A percentile compares a stretch with the other conserved stretches of the same genome.
Evolutionary conservation across 441 rosid species (phyloP).

Genomic region (Populus tomentosa): DNA sequence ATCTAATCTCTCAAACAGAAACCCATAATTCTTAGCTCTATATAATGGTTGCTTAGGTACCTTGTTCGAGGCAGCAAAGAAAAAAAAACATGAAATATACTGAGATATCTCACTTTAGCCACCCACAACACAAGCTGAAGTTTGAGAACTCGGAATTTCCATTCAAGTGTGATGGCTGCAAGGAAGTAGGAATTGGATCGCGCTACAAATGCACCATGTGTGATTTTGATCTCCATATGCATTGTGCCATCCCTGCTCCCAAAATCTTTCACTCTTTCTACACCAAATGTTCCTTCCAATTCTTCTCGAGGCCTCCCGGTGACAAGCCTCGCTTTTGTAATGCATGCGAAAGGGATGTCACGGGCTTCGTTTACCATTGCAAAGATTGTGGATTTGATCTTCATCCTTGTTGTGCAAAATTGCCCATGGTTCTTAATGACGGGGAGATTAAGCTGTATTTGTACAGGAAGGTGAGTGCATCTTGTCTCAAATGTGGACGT

Average conservation of each 20-base stretch:
- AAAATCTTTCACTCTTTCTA: conserved; percentile 65
- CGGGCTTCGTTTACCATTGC: conserved; percentile 82
- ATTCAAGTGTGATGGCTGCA: conserved; percentile 94
- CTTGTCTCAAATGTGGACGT: conserved; percentile 74
- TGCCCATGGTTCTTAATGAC: conserved; percentile 75
- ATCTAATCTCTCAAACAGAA: neutral
- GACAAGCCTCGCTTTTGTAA: conserved; percentile 66
- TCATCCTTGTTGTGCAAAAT: conserved; percentile 87
- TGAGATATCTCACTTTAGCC: conserved; percentile 78
- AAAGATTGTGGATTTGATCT: conserved; percentile 76
- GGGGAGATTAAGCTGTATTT: conserved; percentile 67
- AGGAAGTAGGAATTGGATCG: conserved; percentile 86
- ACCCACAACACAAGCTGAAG: conserved; percentile 63
- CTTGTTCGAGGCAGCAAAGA: neutral
- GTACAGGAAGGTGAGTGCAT: conserved; percentile 61
- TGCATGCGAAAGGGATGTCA: conserved; percentile 71
- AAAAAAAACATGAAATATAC: conserved; percentile 48
- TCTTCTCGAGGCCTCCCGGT: conserved; percentile 62
- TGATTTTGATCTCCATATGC: conserved; percentile 80
- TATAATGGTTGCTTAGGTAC: conserved; percentile 10
- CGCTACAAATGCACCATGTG: conserved; percentile 61
- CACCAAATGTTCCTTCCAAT: conserved; percentile 82
- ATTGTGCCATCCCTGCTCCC: conserved; percentile 64
- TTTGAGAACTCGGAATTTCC: conserved; percentile 65
- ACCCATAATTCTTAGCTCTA: neutral